A percentile compares a stretch with the other conserved stretches of the same genome.
phyloP scores from a whole-genome alignment of 2,329 filamentous ascomycete genomes.

The Oidium heveae region DNA sequence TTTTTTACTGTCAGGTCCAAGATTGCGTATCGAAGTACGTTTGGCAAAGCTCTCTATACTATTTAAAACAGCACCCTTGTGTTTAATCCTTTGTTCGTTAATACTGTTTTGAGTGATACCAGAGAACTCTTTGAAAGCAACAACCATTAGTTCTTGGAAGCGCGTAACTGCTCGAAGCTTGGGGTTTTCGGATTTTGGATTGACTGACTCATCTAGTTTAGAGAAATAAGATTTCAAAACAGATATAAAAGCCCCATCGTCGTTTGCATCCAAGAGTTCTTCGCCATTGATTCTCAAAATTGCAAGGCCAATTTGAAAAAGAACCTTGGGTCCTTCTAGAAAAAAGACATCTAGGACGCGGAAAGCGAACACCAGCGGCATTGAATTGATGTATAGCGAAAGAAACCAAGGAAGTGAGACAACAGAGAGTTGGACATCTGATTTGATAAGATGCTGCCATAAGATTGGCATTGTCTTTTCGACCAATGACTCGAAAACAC shows the following conservation, averaged over 20 bases:
- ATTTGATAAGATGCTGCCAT: conserved; percentile 94
- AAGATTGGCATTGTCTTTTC: conserved; percentile 97
- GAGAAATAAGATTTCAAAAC: conserved; percentile 89
- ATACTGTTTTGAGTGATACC: conserved; percentile 86
- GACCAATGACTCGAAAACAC: conserved; percentile 93
- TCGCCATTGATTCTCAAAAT: conserved; percentile 94
- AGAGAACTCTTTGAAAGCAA: conserved; percentile 94
- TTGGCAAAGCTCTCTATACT: conserved; percentile 97
- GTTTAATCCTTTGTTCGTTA: conserved; percentile 65
- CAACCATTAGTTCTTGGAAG: conserved; percentile 97
- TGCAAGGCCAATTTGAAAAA: conserved; percentile 92
- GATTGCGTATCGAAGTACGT: conserved; percentile 80
- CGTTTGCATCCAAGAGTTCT: conserved; percentile 72
- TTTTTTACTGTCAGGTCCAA: conserved; percentile 87
- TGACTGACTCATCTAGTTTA: conserved; percentile 78
- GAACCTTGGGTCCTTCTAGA: conserved; percentile 84
- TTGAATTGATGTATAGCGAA: conserved; percentile 96
- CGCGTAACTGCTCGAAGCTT: conserved; percentile 83
- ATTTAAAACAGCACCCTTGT: conserved; percentile 81
- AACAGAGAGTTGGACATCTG: conserved; percentile 88
- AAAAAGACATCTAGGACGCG: conserved; percentile 95
- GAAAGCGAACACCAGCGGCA: conserved; percentile 95
- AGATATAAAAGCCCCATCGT: conserved; percentile 92
- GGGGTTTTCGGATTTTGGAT: conserved; percentile 83
- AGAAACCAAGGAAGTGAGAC: conserved; percentile 96